These are phyloP conservation scores for Penicillium fuscoglaucum DNA, from an alignment of 2,329 filamentous ascomycete species.

Conservation along the genomic window DNA sequence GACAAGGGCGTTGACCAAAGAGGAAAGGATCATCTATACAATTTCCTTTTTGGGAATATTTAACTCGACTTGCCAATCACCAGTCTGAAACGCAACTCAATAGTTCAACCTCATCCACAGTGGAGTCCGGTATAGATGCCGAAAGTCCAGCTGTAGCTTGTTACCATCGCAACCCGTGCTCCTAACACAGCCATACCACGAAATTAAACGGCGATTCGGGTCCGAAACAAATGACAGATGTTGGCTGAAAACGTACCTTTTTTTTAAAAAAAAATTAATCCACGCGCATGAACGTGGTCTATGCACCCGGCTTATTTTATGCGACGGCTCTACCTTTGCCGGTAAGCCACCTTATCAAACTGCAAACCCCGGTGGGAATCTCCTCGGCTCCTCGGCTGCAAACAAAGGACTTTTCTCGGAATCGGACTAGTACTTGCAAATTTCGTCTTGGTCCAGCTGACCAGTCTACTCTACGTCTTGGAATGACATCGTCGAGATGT, in stretches of 20 bases:
- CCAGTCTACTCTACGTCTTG: background rate
- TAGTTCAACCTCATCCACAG: background rate
- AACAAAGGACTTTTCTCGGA: background rate
- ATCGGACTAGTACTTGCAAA: background rate
- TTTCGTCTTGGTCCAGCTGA: background rate
- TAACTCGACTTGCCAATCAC: slow-evolving; percentile 6
- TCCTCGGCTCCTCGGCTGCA: background rate
- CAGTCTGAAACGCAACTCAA: slow-evolving; percentile 19
- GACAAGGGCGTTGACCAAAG: slow-evolving; percentile 9
- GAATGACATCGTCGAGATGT: background rate
- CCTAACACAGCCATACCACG: background rate
- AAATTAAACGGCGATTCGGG: background rate
- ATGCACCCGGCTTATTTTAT: background rate
- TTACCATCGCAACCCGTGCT: slow-evolving; percentile 3
- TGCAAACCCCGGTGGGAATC: background rate
- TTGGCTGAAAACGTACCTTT: background rate
- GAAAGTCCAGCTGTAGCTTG: background rate
- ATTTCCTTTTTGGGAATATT: slow-evolving; percentile 15
- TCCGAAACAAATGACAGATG: background rate
- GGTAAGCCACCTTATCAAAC: background rate
- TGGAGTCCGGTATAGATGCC: background rate
- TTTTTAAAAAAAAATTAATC: no score
- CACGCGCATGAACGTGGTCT: background rate
- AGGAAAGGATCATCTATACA: slow-evolving; percentile 20
- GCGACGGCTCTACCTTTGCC: background rate